Percentiles rank a stretch among this genome's conserved stretches.
These are phyloP conservation scores for Tothia fuscella DNA, from an alignment of 2,329 filamentous ascomycete genomes.

Conservation along the genomic window DNA sequence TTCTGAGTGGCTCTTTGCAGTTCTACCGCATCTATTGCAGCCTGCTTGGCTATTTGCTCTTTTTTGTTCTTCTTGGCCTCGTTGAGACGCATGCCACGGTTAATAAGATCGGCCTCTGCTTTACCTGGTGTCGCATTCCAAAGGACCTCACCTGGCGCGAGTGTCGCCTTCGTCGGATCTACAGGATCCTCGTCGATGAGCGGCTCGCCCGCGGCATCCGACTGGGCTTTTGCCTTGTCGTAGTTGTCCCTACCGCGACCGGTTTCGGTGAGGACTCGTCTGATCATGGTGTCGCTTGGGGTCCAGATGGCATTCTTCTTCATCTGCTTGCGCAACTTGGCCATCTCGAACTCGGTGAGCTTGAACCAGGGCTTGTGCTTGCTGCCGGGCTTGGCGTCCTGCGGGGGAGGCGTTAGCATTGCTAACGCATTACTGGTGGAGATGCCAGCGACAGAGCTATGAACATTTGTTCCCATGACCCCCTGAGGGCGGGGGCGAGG, in stretches of 20 bases:
- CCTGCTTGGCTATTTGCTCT: conserved; percentile 37
- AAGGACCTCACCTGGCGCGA: conserved; percentile 46
- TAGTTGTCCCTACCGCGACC: conserved; percentile 42
- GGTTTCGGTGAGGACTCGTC: conserved; percentile 60
- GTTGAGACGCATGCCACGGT: conserved; percentile 67
- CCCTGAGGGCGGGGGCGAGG: conserved; percentile 29
- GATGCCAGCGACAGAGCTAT: conserved; percentile 42
- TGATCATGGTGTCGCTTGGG: conserved; percentile 76
- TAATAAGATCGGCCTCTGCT: conserved; percentile 29
- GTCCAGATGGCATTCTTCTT: conserved; percentile 85
- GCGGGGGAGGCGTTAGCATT: conserved; percentile 45
- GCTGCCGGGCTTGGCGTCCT: conserved; percentile 47
- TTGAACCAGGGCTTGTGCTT: conserved; percentile 51
- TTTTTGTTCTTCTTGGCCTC: conserved; percentile 63
- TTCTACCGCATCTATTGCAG: conserved; percentile 5
- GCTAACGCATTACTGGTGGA: conserved; percentile 51
- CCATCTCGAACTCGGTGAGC: conserved; percentile 56
- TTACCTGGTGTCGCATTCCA: conserved; percentile 44
- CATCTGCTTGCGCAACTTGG: conserved; percentile 68
- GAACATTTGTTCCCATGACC: conserved; percentile 40
- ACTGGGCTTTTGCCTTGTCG: conserved; percentile 49
- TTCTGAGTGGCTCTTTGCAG: conserved; percentile 23
- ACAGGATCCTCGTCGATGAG: conserved; percentile 45
- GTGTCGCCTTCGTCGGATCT: conserved; percentile 24
- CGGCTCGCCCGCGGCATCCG: conserved; percentile 51